Evolutionary conservation across 345 rosid genomes (phyloP).

Genomic region (Acer saccharum): DNA sequence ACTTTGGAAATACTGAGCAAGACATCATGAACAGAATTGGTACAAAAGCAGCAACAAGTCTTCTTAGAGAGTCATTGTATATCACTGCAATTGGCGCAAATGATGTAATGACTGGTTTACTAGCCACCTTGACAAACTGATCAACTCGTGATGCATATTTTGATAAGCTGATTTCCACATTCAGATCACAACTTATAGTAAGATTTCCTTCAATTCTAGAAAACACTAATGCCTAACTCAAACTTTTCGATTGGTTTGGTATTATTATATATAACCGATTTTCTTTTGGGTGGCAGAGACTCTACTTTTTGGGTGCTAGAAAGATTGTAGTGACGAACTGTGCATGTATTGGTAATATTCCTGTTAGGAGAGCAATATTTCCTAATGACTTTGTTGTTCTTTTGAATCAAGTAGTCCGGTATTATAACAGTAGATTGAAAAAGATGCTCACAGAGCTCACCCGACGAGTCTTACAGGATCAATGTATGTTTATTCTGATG

Average conservation of each 20-base stretch:
- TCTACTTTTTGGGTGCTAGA: constrained; percentile 24
- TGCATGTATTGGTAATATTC: constrained; percentile 15
- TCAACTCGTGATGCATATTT: neutral
- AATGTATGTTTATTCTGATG: constrained; percentile 10
- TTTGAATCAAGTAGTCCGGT: neutral
- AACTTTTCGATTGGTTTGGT: neutral
- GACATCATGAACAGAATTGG: constrained; percentile 32
- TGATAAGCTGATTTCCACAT: neutral
- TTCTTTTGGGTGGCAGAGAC: constrained; percentile 17
- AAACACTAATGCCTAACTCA: neutral
- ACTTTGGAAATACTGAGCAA: constrained; percentile 40
- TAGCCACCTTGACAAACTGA: neutral
- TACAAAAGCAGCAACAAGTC: neutral
- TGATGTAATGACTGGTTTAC: neutral
- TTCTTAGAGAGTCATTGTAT: constrained; percentile 18
- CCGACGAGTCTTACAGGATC: neutral
- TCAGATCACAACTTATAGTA: constrained; percentile 22
- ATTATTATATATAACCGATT: neutral
- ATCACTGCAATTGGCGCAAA: constrained; percentile 17
- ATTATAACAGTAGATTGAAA: constrained; percentile 18
- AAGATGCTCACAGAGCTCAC: constrained; percentile 13
- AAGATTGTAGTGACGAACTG: constrained; percentile 19
- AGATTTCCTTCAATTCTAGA: neutral
- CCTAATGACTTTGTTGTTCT: neutral
- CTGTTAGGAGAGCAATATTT: constrained; percentile 5